phyloP scores from a whole-genome alignment of 257 asterid genomes.

The Echites panduratus region DNA sequence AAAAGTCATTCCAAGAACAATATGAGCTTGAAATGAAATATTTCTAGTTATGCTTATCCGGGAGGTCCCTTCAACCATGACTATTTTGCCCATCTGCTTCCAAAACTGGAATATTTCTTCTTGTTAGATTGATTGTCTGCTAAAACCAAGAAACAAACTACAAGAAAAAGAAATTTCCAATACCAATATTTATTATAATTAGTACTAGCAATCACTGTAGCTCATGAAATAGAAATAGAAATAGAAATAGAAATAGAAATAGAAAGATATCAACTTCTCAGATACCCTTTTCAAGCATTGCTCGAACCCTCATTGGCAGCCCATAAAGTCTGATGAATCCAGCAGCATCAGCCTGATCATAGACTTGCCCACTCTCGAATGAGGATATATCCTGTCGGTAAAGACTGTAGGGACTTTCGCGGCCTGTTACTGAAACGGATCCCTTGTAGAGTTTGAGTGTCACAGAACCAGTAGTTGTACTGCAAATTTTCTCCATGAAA shows the following conservation, averaged over 20 bases:
- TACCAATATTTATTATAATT: no score
- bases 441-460: conserved; percentile 86
- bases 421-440: conserved; percentile 52
- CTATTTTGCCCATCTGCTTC: no score
- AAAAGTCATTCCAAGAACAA: no score
- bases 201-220: no score
- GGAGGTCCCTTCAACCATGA: no score
- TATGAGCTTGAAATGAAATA: no score
- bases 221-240: conserved; percentile 52
- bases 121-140: no score
- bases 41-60: no score
- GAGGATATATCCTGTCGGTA: conserved; percentile 89
- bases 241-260: background rate
- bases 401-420: conserved; percentile 68
- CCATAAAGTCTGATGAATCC: conserved; percentile 88
- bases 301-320: conserved; percentile 79
- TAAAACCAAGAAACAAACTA: no score
- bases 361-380: conserved; percentile 82
- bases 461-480: conserved; percentile 72
- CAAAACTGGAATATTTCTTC: no score
- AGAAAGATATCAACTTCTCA: conserved; percentile 10
- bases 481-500: conserved; percentile 84
- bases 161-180: no score
- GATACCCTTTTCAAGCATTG: conserved; percentile 73
- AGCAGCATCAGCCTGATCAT: conserved; percentile 91